phyloP scores from a whole-genome alignment of 805 yeast species.

The Starmerella kuoi region DNA sequence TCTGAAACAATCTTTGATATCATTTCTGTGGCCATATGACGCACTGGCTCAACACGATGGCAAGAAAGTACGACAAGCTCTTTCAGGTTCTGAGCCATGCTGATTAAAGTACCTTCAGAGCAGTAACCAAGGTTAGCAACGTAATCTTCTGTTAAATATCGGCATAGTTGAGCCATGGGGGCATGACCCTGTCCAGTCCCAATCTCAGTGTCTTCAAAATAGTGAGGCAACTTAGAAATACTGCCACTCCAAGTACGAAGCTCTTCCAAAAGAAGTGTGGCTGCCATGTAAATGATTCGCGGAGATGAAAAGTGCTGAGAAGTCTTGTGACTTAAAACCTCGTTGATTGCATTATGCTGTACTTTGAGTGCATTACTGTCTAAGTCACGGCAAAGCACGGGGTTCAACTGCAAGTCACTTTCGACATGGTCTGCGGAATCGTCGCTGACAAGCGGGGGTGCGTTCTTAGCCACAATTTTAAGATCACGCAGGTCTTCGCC shows the following conservation, averaged over 20 bases:
- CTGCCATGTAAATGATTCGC: constrained; percentile 75
- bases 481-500: constrained; percentile 39
- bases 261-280: constrained; percentile 66
- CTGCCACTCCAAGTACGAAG: constrained; percentile 70
- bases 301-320: constrained; percentile 1
- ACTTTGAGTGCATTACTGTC: constrained; percentile 32
- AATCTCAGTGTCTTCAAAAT: constrained; percentile 79
- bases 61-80: constrained; percentile 58
- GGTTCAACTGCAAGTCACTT: constrained; percentile 81
- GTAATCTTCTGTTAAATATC: constrained; percentile 46
- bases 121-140: constrained; percentile 9
- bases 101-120: constrained; percentile 1
- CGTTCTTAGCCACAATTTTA: constrained; percentile 62
- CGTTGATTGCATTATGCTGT: constrained; percentile 10
- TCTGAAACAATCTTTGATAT: constrained; percentile 53
- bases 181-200: constrained; percentile 53
- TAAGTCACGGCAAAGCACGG: constrained; percentile 79
- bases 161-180: constrained; percentile 53
- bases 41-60: constrained; percentile 62
- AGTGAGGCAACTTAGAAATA: constrained; percentile 62
- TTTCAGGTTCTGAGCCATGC: constrained; percentile 40
- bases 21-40: constrained; percentile 66
- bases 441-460: constrained; percentile 83
- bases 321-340: background rate
- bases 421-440: constrained; percentile 72